These are phyloP conservation scores for Blepharisma stoltei DNA, from an alignment of 73 alveolate genomes.

Conservation along the genomic window DNA sequence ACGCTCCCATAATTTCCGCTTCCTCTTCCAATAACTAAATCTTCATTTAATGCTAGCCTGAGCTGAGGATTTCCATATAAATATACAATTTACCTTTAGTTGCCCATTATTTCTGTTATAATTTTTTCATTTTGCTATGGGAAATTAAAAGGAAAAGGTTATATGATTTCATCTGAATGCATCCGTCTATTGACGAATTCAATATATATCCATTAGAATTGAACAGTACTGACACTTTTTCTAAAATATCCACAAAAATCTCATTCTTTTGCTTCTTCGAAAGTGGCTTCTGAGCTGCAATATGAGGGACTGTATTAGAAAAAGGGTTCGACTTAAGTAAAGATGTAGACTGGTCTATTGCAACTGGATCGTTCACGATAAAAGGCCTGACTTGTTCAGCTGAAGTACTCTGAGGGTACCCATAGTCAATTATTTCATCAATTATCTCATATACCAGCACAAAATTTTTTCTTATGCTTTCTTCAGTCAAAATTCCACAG, in stretches of 20 bases:
- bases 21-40: slow-evolving; percentile 29
- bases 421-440: slow-evolving; percentile 81
- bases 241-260: slow-evolving; percentile 96
- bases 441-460: slow-evolving; percentile 76
- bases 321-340: slow-evolving; percentile 31
- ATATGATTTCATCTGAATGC: slow-evolving; percentile 92
- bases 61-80: slow-evolving; percentile 91
- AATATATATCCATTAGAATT: slow-evolving; percentile 95
- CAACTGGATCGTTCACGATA: slow-evolving; percentile 71
- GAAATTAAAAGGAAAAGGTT: too few species aligned
- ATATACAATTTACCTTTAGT: too few species aligned
- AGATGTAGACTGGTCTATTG: slow-evolving; percentile 39
- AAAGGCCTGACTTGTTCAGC: slow-evolving; percentile 75
- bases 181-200: slow-evolving; percentile 96
- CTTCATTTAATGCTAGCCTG: slow-evolving; percentile 68
- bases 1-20: slow-evolving; percentile 62
- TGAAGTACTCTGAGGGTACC: slow-evolving; percentile 72
- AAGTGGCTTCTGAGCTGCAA: slow-evolving; percentile 59
- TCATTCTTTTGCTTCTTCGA: slow-evolving; percentile 75
- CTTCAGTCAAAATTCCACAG: slow-evolving; percentile 75
- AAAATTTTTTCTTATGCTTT: slow-evolving; percentile 68
- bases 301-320: slow-evolving; percentile 45
- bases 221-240: slow-evolving; percentile 92
- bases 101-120: too few species aligned
- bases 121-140: too few species aligned